Conservation (phyloP, 164 flowering plant genomes). For the Liriodendron chinense region DNA sequence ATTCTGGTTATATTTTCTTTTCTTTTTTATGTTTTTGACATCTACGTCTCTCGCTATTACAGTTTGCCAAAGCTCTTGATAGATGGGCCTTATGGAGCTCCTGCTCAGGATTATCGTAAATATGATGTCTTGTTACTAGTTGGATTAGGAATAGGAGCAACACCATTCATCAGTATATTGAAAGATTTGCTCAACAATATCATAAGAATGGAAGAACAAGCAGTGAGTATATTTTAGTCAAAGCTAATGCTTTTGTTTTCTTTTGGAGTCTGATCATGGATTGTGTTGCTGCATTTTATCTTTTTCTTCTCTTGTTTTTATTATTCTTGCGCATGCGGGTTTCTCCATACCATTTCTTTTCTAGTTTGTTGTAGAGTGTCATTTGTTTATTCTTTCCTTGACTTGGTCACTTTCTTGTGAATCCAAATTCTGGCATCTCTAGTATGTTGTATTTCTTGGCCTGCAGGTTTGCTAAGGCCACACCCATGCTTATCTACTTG, state of each 20-base stretch:
- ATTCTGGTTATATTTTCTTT: not conserved
- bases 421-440: not conserved
- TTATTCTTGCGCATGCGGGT: too few species aligned
- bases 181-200: slow-evolving; percentile 89
- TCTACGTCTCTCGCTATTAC: slow-evolving; percentile 12
- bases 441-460: too few species aligned
- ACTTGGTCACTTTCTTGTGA: not conserved
- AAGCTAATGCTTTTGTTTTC: not conserved
- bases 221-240: slow-evolving; percentile 36
- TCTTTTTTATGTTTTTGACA: not conserved
- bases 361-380: not conserved
- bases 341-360: not conserved
- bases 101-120: slow-evolving; percentile 86
- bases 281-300: not conserved
- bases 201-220: slow-evolving; percentile 76
- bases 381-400: not conserved
- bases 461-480: too few species aligned
- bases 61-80: slow-evolving; percentile 88
- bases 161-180: slow-evolving; percentile 91
- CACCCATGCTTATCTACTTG: too few species aligned
- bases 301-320: not conserved
- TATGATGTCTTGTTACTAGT: slow-evolving; percentile 87
- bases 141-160: slow-evolving; percentile 97
- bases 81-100: slow-evolving; percentile 98
- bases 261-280: not conserved